phyloP scores from a whole-genome alignment of 768 basidiomycete species.

The Asterophora lycoperdoides region DNA sequence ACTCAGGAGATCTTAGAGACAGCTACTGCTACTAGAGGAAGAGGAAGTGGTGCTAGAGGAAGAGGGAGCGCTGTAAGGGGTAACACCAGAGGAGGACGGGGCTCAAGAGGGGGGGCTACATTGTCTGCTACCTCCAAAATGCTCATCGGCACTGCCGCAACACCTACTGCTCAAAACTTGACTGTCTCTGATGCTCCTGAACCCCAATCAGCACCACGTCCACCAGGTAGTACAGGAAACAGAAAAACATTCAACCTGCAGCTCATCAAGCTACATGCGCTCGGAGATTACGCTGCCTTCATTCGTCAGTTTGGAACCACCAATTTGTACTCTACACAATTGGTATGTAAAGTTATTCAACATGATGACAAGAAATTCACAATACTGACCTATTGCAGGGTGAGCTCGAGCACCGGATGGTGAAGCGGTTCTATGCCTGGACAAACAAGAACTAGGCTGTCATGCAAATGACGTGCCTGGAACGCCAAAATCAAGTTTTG shows the following conservation, averaged over 20 bases:
- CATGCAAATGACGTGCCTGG: slow-evolving; percentile 18
- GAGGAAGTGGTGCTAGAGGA: neutral
- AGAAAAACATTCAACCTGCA: slow-evolving; percentile 14
- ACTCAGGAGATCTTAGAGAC: neutral
- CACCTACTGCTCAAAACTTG: too few relatives aligned
- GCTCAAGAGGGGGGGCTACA: too few relatives aligned
- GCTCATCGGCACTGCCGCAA: too few relatives aligned
- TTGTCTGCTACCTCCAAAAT: too few relatives aligned
- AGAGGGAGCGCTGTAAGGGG: neutral
- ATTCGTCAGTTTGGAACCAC: slow-evolving; percentile 11
- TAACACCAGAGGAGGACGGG: too few relatives aligned
- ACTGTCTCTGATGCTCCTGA: too few relatives aligned
- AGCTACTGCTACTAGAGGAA: neutral
- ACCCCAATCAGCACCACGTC: neutral
- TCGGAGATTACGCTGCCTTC: slow-evolving; percentile 19
- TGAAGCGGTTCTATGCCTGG: slow-evolving; percentile 9
- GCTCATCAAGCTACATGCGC: slow-evolving; percentile 22
- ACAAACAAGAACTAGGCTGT: slow-evolving; percentile 27
- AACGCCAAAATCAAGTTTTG: slow-evolving; percentile 5
- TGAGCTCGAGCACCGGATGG: slow-evolving; percentile 30
- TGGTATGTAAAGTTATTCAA: slow-evolving; percentile 20
- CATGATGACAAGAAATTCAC: too few relatives aligned
- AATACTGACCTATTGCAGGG: slow-evolving; percentile 23
- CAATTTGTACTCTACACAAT: slow-evolving; percentile 5
- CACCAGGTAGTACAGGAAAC: neutral